Evolutionary conservation across 352 stramenopile species (phyloP).

Genomic region (Phytophthora sp.): DNA sequence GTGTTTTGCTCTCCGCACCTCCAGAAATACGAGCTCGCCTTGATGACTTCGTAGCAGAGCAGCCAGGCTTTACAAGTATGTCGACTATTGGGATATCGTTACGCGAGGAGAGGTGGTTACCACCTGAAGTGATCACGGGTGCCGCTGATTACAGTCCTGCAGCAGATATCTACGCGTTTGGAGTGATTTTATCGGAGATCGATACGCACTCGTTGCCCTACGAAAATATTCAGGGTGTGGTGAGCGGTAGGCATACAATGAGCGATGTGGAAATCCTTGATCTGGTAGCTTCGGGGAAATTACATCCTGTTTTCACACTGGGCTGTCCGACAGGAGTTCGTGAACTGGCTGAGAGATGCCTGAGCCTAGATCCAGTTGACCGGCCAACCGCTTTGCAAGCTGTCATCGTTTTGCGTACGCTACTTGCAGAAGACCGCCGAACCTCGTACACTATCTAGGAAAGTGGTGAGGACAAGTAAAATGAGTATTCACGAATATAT

Average conservation of each 20-base stretch:
- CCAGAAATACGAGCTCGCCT: conserved; percentile 43
- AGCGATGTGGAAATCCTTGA: conserved; percentile 37
- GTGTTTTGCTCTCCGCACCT: conserved; percentile 43
- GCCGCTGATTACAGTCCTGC: conserved; percentile 39
- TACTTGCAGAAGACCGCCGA: conserved; percentile 18
- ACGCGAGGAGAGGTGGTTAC: conserved; percentile 41
- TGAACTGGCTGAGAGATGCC: conserved; percentile 41
- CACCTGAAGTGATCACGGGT: conserved; percentile 49
- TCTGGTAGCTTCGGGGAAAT: conserved; percentile 24
- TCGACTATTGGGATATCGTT: conserved; percentile 16
- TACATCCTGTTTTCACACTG: conserved; percentile 28
- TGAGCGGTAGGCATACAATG: conserved; percentile 16
- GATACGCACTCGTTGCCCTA: conserved; percentile 64
- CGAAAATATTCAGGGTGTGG: conserved; percentile 25
- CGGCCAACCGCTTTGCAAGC: conserved; percentile 51
- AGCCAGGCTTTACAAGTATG: conserved; percentile 27
- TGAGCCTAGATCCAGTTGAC: conserved; percentile 38
- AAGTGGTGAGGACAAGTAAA: background rate
- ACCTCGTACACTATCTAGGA: conserved; percentile 13
- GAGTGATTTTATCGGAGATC: conserved; percentile 59
- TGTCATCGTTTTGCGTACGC: conserved; percentile 45
- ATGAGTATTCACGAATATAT: too few species aligned
- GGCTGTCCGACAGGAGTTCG: conserved; percentile 45
- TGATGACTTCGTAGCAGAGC: conserved; percentile 45
- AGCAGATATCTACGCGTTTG: conserved; percentile 56